These are phyloP conservation scores for Solanum ossicruentum DNA, from an alignment of 257 asterid genomes.

Conservation along the genomic window DNA sequence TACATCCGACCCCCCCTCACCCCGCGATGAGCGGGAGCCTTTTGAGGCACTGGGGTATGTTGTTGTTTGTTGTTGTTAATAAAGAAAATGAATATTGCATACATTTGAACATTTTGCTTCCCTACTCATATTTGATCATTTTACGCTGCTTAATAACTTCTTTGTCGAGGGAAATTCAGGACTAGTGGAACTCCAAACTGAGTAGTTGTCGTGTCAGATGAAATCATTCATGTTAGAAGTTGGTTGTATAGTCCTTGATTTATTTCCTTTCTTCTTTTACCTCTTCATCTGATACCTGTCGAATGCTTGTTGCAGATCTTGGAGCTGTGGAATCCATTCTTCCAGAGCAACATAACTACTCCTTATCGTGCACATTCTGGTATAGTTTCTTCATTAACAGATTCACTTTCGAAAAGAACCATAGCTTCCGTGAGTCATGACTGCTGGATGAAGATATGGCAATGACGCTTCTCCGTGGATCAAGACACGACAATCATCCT, in stretches of 20 bases:
- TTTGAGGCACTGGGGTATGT: too few species aligned
- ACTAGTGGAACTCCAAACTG: neutral
- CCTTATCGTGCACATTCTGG: neutral
- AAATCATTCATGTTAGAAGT: neutral
- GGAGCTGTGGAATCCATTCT: neutral
- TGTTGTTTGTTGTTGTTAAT: too few species aligned
- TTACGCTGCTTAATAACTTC: neutral
- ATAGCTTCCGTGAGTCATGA: neutral
- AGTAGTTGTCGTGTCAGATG: neutral
- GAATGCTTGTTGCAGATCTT: neutral
- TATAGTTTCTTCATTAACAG: neutral
- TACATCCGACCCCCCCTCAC: too few species aligned
- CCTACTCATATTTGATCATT: neutral
- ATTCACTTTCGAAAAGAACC: neutral
- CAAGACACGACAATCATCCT: neutral
- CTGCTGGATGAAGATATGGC: neutral
- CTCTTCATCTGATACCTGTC: neutral
- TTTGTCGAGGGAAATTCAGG: neutral
- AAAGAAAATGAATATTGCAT: neutral
- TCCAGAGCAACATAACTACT: neutral
- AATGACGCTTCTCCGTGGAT: neutral
- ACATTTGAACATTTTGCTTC: neutral
- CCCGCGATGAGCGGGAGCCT: too few species aligned
- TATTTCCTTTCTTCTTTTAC: neutral
- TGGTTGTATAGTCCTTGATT: neutral